phyloP scores from a whole-genome alignment of 768 basidiomycete species.

The Strobilomyces dryophilus region DNA sequence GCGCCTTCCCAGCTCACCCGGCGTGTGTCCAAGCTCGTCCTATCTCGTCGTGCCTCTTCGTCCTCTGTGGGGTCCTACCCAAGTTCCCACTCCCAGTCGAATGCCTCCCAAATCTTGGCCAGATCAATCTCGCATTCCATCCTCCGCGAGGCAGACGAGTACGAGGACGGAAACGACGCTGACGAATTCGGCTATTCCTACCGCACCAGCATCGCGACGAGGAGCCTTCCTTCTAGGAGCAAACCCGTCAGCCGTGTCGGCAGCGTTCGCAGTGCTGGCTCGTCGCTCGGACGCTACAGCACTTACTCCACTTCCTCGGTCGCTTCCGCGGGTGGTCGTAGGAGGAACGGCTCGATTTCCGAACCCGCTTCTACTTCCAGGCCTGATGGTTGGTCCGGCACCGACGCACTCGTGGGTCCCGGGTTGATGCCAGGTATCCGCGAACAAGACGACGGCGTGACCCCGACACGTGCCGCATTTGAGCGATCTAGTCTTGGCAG shows the following conservation, averaged over 20 bases:
- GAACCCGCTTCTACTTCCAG: slow-evolving; percentile 17
- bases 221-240: slow-evolving; percentile 24
- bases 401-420: background rate
- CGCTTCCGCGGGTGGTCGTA: slow-evolving; percentile 1
- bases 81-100: slow-evolving; percentile 13
- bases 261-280: slow-evolving; percentile 20
- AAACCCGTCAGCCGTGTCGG: slow-evolving; percentile 18
- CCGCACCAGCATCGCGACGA: slow-evolving; percentile 10
- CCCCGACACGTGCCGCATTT: slow-evolving; percentile 28
- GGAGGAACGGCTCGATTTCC: slow-evolving; percentile 15
- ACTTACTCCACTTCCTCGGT: slow-evolving; percentile 19
- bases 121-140: slow-evolving; percentile 28
- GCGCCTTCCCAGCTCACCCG: slow-evolving; percentile 64
- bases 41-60: slow-evolving; percentile 43
- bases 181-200: slow-evolving; percentile 26
- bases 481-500: slow-evolving; percentile 25
- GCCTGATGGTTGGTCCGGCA: slow-evolving; percentile 1
- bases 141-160: slow-evolving; percentile 30
- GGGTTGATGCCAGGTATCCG: slow-evolving; percentile 28
- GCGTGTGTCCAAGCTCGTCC: slow-evolving; percentile 54
- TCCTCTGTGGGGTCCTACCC: slow-evolving; percentile 35
- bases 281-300: slow-evolving; percentile 23
- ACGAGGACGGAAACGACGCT: background rate
- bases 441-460: slow-evolving; percentile 27
- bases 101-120: slow-evolving; percentile 16